Percentiles rank a stretch among this genome's conserved stretches.
Conservation (phyloP, 1,284 basidiomycete species). For the Irpex sp. region DNA sequence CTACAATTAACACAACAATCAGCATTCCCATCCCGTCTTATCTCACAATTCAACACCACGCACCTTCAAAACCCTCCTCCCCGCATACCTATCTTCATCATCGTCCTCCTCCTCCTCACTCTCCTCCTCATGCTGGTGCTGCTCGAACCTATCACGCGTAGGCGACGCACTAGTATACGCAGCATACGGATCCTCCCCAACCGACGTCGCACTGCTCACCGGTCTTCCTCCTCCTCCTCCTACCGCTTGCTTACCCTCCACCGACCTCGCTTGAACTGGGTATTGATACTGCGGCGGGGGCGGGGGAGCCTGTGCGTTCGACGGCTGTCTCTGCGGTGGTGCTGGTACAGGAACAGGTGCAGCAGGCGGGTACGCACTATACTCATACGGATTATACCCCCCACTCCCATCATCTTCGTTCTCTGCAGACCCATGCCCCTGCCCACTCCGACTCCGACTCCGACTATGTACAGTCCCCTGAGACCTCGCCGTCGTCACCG, state of each 20-base stretch:
- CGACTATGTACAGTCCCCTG: slow-evolving; percentile 4
- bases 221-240: slow-evolving; percentile 1
- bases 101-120: slow-evolving; percentile 29
- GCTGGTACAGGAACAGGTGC: background rate
- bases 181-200: slow-evolving; percentile 13
- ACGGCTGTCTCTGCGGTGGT: background rate
- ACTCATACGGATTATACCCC: slow-evolving; percentile 14
- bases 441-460: background rate
- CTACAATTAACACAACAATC: background rate
- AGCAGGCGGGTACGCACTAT: slow-evolving; percentile 10
- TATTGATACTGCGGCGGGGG: slow-evolving; percentile 14
- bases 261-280: too few relatives aligned
- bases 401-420: background rate
- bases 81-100: slow-evolving; percentile 34
- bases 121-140: slow-evolving; percentile 14
- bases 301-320: slow-evolving; percentile 9
- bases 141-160: slow-evolving; percentile 14
- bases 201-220: slow-evolving; percentile 11
- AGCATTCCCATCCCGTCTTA: background rate
- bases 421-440: background rate
- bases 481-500: slow-evolving; percentile 20
- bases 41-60: slow-evolving; percentile 9
- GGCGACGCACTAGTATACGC: slow-evolving; percentile 11
- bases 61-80: slow-evolving; percentile 43
- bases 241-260: background rate